A percentile compares a stretch with the other conserved stretches of the same genome.
phyloP scores from a whole-genome alignment of 1,284 basidiomycete genomes.

The Leccinum laetum region DNA sequence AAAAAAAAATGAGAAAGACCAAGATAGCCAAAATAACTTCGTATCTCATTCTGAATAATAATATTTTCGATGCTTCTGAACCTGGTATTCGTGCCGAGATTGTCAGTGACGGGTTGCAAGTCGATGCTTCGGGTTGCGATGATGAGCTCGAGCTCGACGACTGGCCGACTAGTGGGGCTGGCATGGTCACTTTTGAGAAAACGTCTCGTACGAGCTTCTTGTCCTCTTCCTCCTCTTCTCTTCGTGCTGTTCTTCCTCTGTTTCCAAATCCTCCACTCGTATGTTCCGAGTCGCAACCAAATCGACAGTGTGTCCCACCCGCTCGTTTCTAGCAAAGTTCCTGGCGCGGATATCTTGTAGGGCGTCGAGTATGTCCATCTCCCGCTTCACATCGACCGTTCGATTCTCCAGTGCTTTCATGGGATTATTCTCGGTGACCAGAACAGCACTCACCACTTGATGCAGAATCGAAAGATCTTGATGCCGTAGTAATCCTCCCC shows the following conservation, averaged over 20 bases:
- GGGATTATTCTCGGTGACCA: constrained; percentile 77
- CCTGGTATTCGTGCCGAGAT: too few relatives aligned
- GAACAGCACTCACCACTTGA: constrained; percentile 52
- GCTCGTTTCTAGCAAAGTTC: constrained; percentile 85
- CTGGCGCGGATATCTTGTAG: constrained; percentile 92
- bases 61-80: too few relatives aligned
- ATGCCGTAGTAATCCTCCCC: constrained; percentile 99
- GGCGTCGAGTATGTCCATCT: constrained; percentile 98
- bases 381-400: constrained; percentile 89
- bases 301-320: constrained; percentile 69
- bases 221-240: constrained; percentile 85
- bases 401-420: constrained; percentile 97
- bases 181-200: constrained; percentile 73
- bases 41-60: too few relatives aligned
- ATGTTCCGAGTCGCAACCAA: constrained; percentile 48
- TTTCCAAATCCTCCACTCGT: constrained; percentile 62
- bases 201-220: constrained; percentile 86
- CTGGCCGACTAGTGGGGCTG: constrained; percentile 28
- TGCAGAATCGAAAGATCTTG: constrained; percentile 90
- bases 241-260: constrained; percentile 66
- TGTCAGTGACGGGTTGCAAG: too few relatives aligned
- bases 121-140: constrained; percentile 28
- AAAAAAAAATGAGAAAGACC: too few relatives aligned
- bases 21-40: too few relatives aligned
- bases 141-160: constrained; percentile 27